phyloP scores from a whole-genome alignment of 148 eudicot species.

The Fagopyrum esculentum region DNA sequence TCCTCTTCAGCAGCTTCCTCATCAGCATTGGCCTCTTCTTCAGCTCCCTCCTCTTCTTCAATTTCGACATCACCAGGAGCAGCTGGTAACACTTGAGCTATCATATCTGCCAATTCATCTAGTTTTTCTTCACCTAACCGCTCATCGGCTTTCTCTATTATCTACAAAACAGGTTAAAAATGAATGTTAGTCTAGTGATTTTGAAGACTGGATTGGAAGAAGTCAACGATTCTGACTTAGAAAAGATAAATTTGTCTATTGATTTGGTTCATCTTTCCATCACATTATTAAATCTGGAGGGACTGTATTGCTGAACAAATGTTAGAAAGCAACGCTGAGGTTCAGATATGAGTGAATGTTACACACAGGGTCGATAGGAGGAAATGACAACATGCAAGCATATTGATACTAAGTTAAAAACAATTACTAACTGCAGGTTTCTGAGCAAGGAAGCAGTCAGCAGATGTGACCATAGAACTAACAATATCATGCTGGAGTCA shows the following conservation, averaged over 20 bases:
- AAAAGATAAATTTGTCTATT: not conserved
- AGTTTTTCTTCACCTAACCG: constrained; percentile 34
- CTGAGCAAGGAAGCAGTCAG: not conserved
- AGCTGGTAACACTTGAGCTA: constrained; percentile 44
- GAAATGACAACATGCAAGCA: not conserved
- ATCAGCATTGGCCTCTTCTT: constrained; percentile 4
- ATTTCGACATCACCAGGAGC: constrained; percentile 29
- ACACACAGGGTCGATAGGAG: not conserved
- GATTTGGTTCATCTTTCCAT: not conserved
- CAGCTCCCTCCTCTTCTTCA: not conserved
- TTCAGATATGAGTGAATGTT: not conserved
- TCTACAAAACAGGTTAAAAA: constrained; percentile 22
- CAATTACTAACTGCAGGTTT: not conserved
- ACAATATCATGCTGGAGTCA: not conserved
- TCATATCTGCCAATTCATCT: constrained; percentile 34
- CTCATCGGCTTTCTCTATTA: constrained; percentile 34
- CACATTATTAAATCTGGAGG: too few species aligned
- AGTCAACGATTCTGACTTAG: not conserved
- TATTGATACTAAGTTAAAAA: not conserved
- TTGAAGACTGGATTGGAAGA: not conserved
- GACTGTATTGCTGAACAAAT: not conserved
- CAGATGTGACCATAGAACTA: not conserved
- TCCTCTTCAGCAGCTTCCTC: constrained; percentile 12
- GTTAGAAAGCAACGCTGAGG: not conserved
- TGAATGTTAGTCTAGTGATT: not conserved